phyloP scores from a whole-genome alignment of 148 eudicot genomes.

The Amaranthus cruentus region DNA sequence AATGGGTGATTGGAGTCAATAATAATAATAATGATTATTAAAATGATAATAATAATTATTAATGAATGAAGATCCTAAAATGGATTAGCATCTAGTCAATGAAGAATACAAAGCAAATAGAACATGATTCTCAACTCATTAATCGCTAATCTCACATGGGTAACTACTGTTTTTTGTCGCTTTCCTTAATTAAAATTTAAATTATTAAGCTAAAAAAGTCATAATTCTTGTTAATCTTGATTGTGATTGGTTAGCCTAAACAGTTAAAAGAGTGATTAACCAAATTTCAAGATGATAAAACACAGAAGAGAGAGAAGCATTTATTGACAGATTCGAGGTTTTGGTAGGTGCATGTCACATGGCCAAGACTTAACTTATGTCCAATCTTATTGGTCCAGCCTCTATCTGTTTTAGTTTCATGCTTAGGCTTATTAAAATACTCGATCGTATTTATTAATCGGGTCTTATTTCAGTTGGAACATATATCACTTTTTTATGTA shows the following conservation, averaged over 20 bases:
- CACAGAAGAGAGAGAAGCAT: conserved; percentile 5
- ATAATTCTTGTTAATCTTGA: conserved; percentile 7
- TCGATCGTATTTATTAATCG: too few relatives aligned
- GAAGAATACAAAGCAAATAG: conserved; percentile 23
- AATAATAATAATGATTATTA: not conserved
- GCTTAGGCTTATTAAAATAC: not conserved
- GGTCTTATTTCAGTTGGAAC: too few relatives aligned
- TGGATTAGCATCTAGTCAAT: conserved; percentile 23
- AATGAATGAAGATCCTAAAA: conserved; percentile 13
- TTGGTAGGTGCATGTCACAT: conserved; percentile 27
- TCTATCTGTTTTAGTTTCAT: conserved; percentile 24
- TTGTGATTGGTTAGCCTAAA: conserved; percentile 19
- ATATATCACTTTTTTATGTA: too few relatives aligned
- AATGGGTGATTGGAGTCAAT: not conserved
- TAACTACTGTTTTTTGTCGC: conserved; percentile 17
- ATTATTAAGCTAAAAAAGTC: not conserved
- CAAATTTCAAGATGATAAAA: conserved; percentile 16
- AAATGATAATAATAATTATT: conserved; percentile 2
- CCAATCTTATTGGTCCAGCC: conserved; percentile 31
- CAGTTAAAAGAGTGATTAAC: conserved; percentile 11
- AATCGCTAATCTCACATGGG: conserved; percentile 33
- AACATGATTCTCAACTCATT: conserved; percentile 25
- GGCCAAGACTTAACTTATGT: conserved; percentile 18
- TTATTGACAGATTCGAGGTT: conserved; percentile 24
- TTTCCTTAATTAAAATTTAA: not conserved